Evolutionary conservation across 208 protist species (phyloP), one percentile per base, ranked within the genome.

Genomic region (Strigomonas culicis): DNA sequence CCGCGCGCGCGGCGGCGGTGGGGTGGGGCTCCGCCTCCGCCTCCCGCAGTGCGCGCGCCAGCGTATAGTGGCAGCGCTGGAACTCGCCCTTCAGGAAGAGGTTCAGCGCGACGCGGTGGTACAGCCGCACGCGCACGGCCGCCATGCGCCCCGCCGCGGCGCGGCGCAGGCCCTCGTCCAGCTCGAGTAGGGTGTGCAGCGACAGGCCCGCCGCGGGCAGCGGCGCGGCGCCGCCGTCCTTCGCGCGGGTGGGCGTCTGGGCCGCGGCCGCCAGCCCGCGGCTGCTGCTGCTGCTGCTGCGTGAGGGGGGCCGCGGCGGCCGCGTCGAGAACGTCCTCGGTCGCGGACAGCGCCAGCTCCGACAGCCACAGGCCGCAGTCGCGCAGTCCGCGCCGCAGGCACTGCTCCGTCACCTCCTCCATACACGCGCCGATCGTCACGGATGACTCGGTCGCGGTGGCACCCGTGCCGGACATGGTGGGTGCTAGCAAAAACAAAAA

Each of bases 41-140:
- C 66, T 79, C 77, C 28, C 71, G 77, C 62, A 93, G 66, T 1
- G 73, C 78, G 21, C 68, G 72, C 10, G 53, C 75, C 27, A 93
- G 69, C 8, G 85, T 69, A 32, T 75, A 68, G 36, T 93, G 80
- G 65, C 88, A 94, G 47, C 88, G 84, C 44, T 85, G 81, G 63
- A 80, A 91, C 60, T 94, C 88, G 0, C 79, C 75, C 25, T 84
- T 84, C 8, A 65, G 64, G 36, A 91, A 77, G 24, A 91, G 72
- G 21, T 69, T 74, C 7, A 88, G 64, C 27, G 79, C 84, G 4
- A 89, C 50, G n/a, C 74, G 70, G 49, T 87, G 82, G 34, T 85
- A 74, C 3, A 77, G 70, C 43, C 70, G 75, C 47, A 59, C 64
- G 8, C 68, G 74, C 31, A 7, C 15, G 17, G 44, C 44, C 31